A percentile compares a stretch with the other conserved stretches of the same genome.
Evolutionary conservation across 345 rosid species (phyloP).

Genomic region (Eucalyptus erythrocorys): DNA sequence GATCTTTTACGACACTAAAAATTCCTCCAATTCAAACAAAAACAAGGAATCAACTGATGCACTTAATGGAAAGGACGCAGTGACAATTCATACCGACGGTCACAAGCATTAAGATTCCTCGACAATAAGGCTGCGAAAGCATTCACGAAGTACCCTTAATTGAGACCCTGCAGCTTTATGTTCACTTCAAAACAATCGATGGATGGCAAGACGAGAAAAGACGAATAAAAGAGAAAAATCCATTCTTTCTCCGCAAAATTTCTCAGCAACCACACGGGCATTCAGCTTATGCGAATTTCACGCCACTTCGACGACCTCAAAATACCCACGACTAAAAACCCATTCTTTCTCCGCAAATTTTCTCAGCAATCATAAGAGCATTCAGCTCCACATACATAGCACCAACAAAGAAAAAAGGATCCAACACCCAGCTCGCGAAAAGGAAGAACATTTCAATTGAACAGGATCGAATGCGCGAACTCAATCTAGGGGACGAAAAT

Average conservation of each 20-base stretch:
- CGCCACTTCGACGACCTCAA: not conserved
- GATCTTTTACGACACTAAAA: not conserved
- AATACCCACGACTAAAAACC: not conserved
- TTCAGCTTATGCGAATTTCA: not conserved
- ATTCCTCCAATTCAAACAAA: not conserved
- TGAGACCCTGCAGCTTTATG: not conserved
- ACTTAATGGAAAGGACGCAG: not conserved
- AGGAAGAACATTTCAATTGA: not conserved
- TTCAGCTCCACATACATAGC: not conserved
- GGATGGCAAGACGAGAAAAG: not conserved
- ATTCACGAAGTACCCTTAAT: not conserved
- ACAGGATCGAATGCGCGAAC: not conserved
- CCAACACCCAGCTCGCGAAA: not conserved
- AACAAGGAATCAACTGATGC: not conserved
- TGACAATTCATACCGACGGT: not conserved
- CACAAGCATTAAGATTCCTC: rapidly evolving
- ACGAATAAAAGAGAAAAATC: not conserved
- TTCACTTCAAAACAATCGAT: not conserved
- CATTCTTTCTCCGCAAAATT: not conserved
- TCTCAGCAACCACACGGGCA: not conserved
- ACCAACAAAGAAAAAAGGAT: not conserved
- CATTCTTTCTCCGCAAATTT: not conserved
- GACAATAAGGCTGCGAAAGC: not conserved
- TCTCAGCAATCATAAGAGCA: not conserved
- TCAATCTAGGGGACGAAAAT: not conserved